Base-by-base conservation (phyloP, 2,329 filamentous ascomycete species). In the Rhexocercosporidium sp. region DNA sequence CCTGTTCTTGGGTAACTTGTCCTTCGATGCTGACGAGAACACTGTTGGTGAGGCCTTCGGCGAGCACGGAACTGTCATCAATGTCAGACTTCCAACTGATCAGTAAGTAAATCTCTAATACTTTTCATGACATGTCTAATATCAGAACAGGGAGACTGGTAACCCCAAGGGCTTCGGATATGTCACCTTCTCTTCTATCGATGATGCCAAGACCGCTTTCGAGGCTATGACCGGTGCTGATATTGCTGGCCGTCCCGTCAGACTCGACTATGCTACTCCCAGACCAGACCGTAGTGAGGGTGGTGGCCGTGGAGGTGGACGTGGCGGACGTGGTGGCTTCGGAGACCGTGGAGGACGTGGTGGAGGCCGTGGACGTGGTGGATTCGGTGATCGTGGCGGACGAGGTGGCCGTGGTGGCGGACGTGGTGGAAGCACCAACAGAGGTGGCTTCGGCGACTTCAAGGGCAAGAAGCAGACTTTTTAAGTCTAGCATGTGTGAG, bases 121-220 rank as follows among this genome's bases (percentile, higher is more conserved):
- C n/a, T n/a, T n/a, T n/a, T n/a, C n/a, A n/a, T n/a, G n/a, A n/a
- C n/a, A n/a, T n/a, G n/a, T 59, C 74, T 79, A 75, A 79, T 64
- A 34, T 46, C 51, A 9, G 65, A 25, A 46, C 41, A 81, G 83
- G 71, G 90, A 92, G 66, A 86, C 85, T 66, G 90, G 89, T 68
- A 83, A 84, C 68, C 86, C 86, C 75, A 92, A 92, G 85, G 90
- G 90, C 64, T 92, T 91, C 79, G 90, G 89, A 66, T 93, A 93
- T 80, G 86, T 92, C 69, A 88, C 89, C 79, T 92, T 90, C 81
- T 80, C 81, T 61, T 87, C 86, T 46, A 81, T 90, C 68, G 89
- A 92, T 39, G 90, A 92, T 78, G 89, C 90, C 69, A 86, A 85
- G 74, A 80, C 82, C 73, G 90, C 89, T 53, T 84, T 87, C 72